These are phyloP conservation scores for Acer yangbiense DNA, from an alignment of 345 rosid genomes.

Conservation along the genomic window DNA sequence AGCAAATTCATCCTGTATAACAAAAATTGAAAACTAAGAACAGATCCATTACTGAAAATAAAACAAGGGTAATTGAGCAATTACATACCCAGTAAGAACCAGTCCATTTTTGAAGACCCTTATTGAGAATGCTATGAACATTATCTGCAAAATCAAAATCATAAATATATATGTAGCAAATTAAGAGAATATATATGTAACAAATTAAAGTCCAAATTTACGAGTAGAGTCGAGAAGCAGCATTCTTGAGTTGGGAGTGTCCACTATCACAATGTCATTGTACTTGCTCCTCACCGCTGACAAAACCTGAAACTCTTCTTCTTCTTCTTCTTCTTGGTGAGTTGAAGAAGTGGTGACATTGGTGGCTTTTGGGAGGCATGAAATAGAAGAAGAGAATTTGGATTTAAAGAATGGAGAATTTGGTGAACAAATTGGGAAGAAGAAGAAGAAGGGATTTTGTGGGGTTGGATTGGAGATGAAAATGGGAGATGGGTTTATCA, in stretches of 20 bases:
- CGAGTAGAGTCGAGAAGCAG: constrained; percentile 84
- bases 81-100: constrained; percentile 75
- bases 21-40: constrained; percentile 5
- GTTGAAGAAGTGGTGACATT: background rate
- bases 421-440: background rate
- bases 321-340: constrained; percentile 31
- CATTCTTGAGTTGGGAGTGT: constrained; percentile 59
- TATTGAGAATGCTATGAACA: constrained; percentile 74
- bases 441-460: background rate
- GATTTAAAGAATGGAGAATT: background rate
- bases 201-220: constrained; percentile 13
- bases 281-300: constrained; percentile 54
- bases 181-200: background rate
- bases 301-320: constrained; percentile 53
- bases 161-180: background rate
- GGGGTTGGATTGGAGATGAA: background rate
- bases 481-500: background rate
- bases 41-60: background rate
- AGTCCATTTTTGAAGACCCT: constrained; percentile 71
- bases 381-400: background rate
- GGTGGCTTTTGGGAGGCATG: constrained; percentile 5
- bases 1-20: constrained; percentile 70
- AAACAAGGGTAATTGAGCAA: background rate
- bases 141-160: constrained; percentile 41
- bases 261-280: constrained; percentile 78